These are phyloP conservation scores for Leccinum incarnatum DNA, from an alignment of 768 basidiomycete genomes.

Conservation along the genomic window DNA sequence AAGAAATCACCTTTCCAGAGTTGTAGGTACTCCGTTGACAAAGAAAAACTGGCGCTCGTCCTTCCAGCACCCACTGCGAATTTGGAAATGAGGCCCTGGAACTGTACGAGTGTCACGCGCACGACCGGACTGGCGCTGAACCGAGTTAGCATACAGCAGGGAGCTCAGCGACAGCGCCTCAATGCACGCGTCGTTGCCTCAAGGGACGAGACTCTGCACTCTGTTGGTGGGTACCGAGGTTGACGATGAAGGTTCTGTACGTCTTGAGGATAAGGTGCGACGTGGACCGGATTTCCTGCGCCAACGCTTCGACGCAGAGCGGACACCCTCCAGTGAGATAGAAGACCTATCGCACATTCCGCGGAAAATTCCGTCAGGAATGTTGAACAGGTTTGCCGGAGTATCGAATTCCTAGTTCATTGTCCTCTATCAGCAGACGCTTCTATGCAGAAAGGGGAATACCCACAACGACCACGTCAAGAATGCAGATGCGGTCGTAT, in stretches of 20 bases:
- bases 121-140: no score
- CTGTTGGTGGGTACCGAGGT: constrained; percentile 73
- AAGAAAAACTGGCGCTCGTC: no score
- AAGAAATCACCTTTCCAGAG: no score
- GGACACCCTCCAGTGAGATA: constrained; percentile 71
- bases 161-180: no score
- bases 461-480: constrained; percentile 55
- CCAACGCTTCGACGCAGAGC: constrained; percentile 28
- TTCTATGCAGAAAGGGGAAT: not conserved
- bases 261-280: constrained; percentile 85
- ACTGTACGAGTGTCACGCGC: no score
- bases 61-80: no score
- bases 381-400: constrained; percentile 60
- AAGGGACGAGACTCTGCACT: constrained; percentile 71
- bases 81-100: no score
- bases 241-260: constrained; percentile 74
- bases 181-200: constrained; percentile 46
- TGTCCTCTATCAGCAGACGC: not conserved
- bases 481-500: constrained; percentile 76
- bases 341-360: constrained; percentile 81
- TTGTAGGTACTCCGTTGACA: no score
- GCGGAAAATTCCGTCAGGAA: no score
- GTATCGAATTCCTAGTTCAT: constrained; percentile 71
- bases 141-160: no score
- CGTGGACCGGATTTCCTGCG: constrained; percentile 28